Conservation (phyloP, 78 protist genomes). For the Dictyostelium intermedium region DNA sequence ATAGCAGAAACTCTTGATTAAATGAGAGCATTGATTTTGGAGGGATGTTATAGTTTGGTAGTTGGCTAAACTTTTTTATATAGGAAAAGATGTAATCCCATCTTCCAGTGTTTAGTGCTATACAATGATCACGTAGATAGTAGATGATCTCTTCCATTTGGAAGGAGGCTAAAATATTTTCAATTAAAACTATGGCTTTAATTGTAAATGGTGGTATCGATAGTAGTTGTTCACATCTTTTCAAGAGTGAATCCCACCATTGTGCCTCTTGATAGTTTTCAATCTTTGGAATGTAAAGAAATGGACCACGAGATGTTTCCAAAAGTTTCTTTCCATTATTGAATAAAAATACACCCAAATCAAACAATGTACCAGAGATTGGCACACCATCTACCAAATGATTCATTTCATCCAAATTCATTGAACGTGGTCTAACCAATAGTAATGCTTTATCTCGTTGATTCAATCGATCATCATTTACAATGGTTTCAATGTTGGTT, state of each 20-base stretch:
- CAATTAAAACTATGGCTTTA: slow-evolving; percentile 83
- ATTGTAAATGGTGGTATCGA: slow-evolving; percentile 13
- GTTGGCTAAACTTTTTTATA: slow-evolving; percentile 71
- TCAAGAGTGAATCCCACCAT: slow-evolving; percentile 62
- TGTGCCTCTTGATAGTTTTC: slow-evolving; percentile 81
- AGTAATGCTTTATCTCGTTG: slow-evolving; percentile 43
- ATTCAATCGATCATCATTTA: neutral
- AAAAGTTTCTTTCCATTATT: slow-evolving; percentile 41
- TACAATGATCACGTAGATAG: slow-evolving; percentile 71
- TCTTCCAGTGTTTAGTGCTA: slow-evolving; percentile 86
- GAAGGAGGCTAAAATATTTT: slow-evolving; percentile 83
- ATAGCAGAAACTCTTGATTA: slow-evolving; percentile 64
- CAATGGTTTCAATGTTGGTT: slow-evolving; percentile 29
- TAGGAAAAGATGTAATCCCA: slow-evolving; percentile 88
- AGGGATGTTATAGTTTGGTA: slow-evolving; percentile 60
- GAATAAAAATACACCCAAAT: slow-evolving; percentile 80
- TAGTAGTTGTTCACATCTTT: slow-evolving; percentile 25
- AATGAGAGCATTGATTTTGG: slow-evolving; percentile 58
- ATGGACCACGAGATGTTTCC: slow-evolving; percentile 62
- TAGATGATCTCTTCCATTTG: slow-evolving; percentile 89
- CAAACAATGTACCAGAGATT: slow-evolving; percentile 76
- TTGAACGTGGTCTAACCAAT: slow-evolving; percentile 80
- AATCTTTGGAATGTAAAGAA: slow-evolving; percentile 84
- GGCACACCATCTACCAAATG: slow-evolving; percentile 72
- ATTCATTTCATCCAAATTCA: slow-evolving; percentile 79